A percentile compares a stretch with the other conserved stretches of the same genome.
Evolutionary conservation across 1,284 basidiomycete species (phyloP).

Genomic region (Heterobasidion occidentale): DNA sequence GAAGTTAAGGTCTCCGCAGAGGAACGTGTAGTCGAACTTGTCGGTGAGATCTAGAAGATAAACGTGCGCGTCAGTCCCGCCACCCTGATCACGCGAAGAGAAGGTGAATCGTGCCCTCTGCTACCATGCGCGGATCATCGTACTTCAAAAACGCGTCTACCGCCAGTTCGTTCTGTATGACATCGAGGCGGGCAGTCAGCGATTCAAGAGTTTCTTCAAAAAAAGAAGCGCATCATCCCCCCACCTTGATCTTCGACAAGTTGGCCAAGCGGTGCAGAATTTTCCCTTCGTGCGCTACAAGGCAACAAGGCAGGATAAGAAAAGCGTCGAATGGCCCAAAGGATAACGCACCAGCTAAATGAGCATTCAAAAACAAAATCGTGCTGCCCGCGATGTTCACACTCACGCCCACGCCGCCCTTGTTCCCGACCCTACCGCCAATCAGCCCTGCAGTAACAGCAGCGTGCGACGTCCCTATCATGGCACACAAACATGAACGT

Average conservation of each 20-base stretch:
- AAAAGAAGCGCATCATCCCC: not conserved
- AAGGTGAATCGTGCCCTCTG: conserved; percentile 44
- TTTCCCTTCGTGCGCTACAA: conserved; percentile 67
- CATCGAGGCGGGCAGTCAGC: conserved; percentile 1
- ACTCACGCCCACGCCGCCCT: conserved; percentile 80
- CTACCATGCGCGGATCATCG: conserved; percentile 53
- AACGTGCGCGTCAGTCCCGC: not conserved
- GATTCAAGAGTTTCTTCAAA: no score
- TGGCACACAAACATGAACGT: not conserved
- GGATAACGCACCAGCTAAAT: conserved; percentile 61
- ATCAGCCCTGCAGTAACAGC: conserved; percentile 83
- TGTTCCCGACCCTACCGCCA: conserved; percentile 81
- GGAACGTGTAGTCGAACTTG: conserved; percentile 76
- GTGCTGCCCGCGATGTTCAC: conserved; percentile 68
- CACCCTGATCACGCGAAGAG: not conserved
- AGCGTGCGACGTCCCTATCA: conserved; percentile 54
- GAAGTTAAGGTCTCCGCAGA: conserved; percentile 80
- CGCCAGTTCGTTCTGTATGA: conserved; percentile 44
- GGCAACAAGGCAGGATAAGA: not conserved
- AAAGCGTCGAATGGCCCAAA: not conserved
- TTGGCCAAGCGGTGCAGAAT: conserved; percentile 63
- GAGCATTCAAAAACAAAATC: conserved; percentile 80
- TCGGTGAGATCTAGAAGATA: conserved; percentile 59
- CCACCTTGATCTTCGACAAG: conserved; percentile 67
- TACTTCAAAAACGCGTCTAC: conserved; percentile 60